Percentiles rank a stretch among this genome's conserved stretches.
phyloP scores from a whole-genome alignment of 2,329 filamentous ascomycete species.

The Curvularia sp. region DNA sequence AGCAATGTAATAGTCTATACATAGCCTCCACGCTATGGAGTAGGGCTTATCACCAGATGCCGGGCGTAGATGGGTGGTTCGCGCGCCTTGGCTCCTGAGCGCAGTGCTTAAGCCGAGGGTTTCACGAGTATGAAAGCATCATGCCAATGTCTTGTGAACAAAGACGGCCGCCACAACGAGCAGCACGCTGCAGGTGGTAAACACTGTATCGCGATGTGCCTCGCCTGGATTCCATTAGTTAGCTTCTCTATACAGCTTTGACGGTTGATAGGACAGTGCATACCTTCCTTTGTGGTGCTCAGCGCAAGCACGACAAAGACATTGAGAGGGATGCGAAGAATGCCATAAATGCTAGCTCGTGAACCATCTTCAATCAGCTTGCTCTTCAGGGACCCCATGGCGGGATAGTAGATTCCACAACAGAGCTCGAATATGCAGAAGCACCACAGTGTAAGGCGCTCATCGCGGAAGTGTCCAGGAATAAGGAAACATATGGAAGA shows the following conservation, averaged over 20 bases:
- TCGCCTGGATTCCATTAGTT: slow-evolving; percentile 30
- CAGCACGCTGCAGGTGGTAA: slow-evolving; percentile 41
- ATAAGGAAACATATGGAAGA: slow-evolving; percentile 43
- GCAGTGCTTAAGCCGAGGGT: background rate
- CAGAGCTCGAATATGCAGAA: slow-evolving; percentile 66
- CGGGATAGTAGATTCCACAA: slow-evolving; percentile 66
- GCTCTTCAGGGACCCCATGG: slow-evolving; percentile 63
- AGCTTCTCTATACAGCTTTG: slow-evolving; percentile 8
- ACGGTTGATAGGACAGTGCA: background rate
- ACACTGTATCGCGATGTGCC: slow-evolving; percentile 41
- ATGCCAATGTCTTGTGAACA: slow-evolving; percentile 37
- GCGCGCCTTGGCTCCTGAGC: background rate
- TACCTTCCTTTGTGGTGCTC: slow-evolving; percentile 45
- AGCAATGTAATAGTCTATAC: background rate
- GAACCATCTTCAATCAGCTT: slow-evolving; percentile 62
- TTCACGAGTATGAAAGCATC: background rate
- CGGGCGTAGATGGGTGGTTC: background rate
- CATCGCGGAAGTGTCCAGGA: slow-evolving; percentile 52
- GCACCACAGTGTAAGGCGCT: slow-evolving; percentile 61
- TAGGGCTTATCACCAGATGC: background rate
- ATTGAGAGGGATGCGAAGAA: slow-evolving; percentile 66
- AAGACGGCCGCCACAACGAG: slow-evolving; percentile 38
- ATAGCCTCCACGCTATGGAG: background rate
- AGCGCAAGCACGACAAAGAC: slow-evolving; percentile 45
- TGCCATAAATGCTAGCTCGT: slow-evolving; percentile 63